A percentile compares a stretch with the other conserved stretches of the same genome.
These are phyloP conservation scores for Neurospora sp. DNA, from an alignment of 495 filamentous ascomycete genomes.

Conservation along the genomic window DNA sequence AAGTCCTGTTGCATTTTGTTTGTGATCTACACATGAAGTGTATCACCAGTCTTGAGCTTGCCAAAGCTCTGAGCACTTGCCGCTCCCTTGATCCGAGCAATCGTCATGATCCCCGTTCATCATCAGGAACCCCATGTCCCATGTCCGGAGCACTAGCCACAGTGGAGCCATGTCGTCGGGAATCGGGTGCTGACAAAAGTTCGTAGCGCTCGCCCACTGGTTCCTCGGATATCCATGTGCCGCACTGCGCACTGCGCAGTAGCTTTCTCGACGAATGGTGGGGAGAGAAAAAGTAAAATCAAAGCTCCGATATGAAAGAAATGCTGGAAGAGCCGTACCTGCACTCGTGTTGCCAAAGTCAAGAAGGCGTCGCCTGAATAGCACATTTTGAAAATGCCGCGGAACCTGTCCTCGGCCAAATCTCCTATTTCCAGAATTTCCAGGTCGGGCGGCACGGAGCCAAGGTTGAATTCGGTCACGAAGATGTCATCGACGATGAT, in stretches of 20 bases:
- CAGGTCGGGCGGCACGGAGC: conserved; percentile 79
- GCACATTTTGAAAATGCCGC: conserved; percentile 98
- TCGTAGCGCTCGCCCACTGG: neutral
- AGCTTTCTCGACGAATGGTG: neutral
- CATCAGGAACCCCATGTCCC: neutral
- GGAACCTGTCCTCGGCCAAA: conserved; percentile 90
- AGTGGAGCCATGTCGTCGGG: neutral
- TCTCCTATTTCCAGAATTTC: conserved; percentile 97
- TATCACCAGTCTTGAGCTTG: neutral
- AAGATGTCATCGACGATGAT: conserved; percentile 99
- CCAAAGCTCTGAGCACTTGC: neutral
- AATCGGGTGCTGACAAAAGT: neutral
- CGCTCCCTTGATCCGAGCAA: neutral
- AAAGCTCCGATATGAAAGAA: conserved; percentile 2
- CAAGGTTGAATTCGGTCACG: conserved; percentile 94
- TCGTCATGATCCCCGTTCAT: neutral
- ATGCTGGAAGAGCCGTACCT: conserved; percentile 41
- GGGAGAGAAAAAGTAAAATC: neutral
- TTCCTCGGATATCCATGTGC: neutral
- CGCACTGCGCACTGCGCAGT: neutral
- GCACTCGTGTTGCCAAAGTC: conserved; percentile 87
- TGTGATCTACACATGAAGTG: neutral
- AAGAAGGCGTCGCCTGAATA: conserved; percentile 92
- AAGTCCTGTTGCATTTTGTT: neutral
- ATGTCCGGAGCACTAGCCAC: neutral